Conservation (phyloP, 139 green algal genomes). For the Edaphochlamys debaryana region DNA sequence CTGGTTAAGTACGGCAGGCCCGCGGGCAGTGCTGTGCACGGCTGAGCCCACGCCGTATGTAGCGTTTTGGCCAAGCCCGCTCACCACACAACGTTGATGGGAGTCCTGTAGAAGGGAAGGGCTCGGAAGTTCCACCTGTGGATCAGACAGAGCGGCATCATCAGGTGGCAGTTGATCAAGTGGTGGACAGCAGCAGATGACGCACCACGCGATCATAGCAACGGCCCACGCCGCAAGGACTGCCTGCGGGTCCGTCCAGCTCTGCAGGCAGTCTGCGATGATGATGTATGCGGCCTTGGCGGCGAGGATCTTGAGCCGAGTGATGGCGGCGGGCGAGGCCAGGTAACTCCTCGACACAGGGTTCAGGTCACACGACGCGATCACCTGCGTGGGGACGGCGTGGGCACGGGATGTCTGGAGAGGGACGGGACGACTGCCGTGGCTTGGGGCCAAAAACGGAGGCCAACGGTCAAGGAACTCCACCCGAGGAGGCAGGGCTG, state of each 20-base stretch:
- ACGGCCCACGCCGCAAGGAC: neutral
- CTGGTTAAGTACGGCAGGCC: too few relatives aligned
- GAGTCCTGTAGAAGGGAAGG: slow-evolving; percentile 20
- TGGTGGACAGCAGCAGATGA: neutral
- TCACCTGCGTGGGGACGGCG: neutral
- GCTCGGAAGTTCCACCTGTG: slow-evolving; percentile 18
- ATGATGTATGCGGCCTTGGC: slow-evolving; percentile 35
- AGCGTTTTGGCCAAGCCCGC: too few relatives aligned
- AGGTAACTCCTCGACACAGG: slow-evolving; percentile 22
- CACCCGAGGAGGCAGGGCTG: too few relatives aligned
- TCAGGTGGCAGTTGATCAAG: too few relatives aligned
- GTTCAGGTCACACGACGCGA: slow-evolving; percentile 33
- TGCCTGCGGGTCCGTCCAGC: neutral
- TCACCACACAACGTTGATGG: slow-evolving; percentile 4
- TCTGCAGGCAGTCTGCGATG: neutral
- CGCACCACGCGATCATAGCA: neutral
- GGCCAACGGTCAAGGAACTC: too few relatives aligned
- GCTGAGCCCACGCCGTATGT: too few relatives aligned
- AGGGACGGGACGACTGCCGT: too few relatives aligned
- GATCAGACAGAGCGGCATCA: neutral
- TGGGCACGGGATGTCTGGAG: too few relatives aligned
- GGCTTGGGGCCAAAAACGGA: too few relatives aligned
- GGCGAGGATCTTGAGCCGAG: slow-evolving; percentile 28
- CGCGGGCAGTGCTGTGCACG: too few relatives aligned
- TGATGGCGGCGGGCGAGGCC: slow-evolving; percentile 13